phyloP scores from a whole-genome alignment of 257 asterid species.

The Gentiana macrophylla region DNA sequence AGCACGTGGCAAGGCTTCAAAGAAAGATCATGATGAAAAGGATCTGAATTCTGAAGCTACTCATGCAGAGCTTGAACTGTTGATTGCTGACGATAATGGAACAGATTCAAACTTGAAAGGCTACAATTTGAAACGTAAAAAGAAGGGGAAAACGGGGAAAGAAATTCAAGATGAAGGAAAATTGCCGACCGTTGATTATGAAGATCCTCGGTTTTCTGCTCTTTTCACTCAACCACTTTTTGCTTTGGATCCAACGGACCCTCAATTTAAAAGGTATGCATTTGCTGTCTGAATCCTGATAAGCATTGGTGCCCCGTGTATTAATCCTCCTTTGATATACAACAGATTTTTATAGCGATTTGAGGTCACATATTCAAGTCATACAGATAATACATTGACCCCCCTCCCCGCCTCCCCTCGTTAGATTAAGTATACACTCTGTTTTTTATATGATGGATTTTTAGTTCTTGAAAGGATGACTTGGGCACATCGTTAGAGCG shows the following conservation, averaged over 20 bases:
- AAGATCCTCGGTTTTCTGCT: conserved; percentile 75
- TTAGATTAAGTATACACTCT: too few relatives aligned
- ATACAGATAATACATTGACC: too few relatives aligned
- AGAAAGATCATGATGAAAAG: conserved; percentile 26
- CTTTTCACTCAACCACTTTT: conserved; percentile 45
- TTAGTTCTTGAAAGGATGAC: too few relatives aligned
- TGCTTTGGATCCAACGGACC: conserved; percentile 95
- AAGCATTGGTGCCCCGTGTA: not conserved
- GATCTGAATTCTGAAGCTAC: conserved; percentile 54
- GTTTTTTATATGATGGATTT: too few relatives aligned
- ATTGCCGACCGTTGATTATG: conserved; percentile 44
- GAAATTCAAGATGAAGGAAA: conserved; percentile 42
- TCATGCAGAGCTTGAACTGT: conserved; percentile 80
- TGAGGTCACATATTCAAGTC: too few relatives aligned
- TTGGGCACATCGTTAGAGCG: too few relatives aligned
- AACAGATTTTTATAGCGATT: too few relatives aligned
- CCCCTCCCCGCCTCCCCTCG: too few relatives aligned
- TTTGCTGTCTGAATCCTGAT: not conserved
- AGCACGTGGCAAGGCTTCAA: conserved; percentile 15
- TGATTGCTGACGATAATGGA: conserved; percentile 64
- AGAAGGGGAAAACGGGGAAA: conserved; percentile 67
- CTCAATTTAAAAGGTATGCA: conserved; percentile 80
- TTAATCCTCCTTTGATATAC: too few relatives aligned
- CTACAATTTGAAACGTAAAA: conserved; percentile 62
- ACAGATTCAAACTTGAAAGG: conserved; percentile 55